phyloP scores from a whole-genome alignment of 352 stramenopile genomes.

The Pythium myriotylum region DNA sequence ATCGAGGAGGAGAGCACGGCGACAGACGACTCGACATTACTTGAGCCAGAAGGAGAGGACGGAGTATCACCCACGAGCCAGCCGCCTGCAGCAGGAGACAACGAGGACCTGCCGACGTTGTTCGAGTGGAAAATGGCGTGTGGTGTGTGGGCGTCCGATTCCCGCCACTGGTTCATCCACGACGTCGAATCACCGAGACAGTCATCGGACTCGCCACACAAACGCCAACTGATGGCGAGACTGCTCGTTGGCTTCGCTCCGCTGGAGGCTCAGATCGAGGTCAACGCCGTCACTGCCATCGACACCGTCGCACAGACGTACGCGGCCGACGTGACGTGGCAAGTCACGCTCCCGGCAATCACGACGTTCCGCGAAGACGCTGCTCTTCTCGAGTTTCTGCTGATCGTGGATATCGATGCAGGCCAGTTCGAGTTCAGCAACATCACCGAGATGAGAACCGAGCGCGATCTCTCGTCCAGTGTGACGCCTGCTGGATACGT shows the following conservation, averaged over 20 bases:
- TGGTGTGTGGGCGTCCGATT: conserved; percentile 37
- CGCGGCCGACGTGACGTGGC: conserved; percentile 37
- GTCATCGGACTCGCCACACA: neutral
- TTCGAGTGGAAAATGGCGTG: conserved; percentile 70
- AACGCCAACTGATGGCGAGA: conserved; percentile 10
- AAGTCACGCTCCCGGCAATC: conserved; percentile 30
- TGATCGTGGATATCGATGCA: conserved; percentile 36
- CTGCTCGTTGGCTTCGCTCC: conserved; percentile 31
- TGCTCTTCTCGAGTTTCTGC: conserved; percentile 33
- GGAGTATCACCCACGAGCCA: neutral
- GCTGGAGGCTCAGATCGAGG: conserved; percentile 23
- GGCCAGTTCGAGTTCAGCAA: conserved; percentile 38
- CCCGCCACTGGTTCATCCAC: conserved; percentile 57
- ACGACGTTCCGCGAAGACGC: conserved; percentile 37
- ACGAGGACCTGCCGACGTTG: conserved; percentile 25
- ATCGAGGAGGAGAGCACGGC: neutral
- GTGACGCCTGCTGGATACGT: conserved; percentile 10
- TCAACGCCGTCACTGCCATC: conserved; percentile 31
- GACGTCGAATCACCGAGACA: conserved; percentile 34
- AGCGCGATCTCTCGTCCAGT: conserved; percentile 14
- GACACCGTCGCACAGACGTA: conserved; percentile 37
- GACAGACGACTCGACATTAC: neutral
- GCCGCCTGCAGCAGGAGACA: neutral
- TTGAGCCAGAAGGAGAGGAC: conserved; percentile 1
- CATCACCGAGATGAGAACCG: conserved; percentile 22